Conservation (phyloP, 139 green algal species). For the Penium margaritaceum region DNA sequence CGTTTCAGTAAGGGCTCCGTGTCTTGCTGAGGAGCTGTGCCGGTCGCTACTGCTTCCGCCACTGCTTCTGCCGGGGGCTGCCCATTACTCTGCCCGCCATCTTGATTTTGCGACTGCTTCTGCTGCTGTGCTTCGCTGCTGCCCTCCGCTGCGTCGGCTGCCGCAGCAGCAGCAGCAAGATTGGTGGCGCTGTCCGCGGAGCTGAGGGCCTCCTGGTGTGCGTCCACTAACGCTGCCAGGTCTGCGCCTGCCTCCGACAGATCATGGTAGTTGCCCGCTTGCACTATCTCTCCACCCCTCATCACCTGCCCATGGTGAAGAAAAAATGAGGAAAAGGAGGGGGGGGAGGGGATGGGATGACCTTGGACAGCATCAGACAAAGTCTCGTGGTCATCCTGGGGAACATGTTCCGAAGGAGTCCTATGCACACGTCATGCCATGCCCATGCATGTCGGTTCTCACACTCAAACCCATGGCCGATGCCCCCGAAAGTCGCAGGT, state of each 20-base stretch:
- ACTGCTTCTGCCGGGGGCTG: too few relatives aligned
- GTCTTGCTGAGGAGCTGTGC: too few relatives aligned
- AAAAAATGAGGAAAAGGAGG: background rate
- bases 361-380: too few relatives aligned
- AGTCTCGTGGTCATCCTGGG: too few relatives aligned
- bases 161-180: background rate
- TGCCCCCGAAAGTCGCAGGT: too few relatives aligned
- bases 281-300: slow-evolving; percentile 44
- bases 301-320: slow-evolving; percentile 32
- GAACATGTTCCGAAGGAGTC: too few relatives aligned
- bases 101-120: slow-evolving; percentile 1
- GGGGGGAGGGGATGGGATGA: background rate
- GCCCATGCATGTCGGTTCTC: too few relatives aligned
- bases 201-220: slow-evolving; percentile 36
- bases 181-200: background rate
- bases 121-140: background rate
- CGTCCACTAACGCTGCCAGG: slow-evolving; percentile 57
- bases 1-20: too few relatives aligned
- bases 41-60: background rate
- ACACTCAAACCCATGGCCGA: too few relatives aligned
- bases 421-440: too few relatives aligned
- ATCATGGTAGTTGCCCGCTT: slow-evolving; percentile 59
- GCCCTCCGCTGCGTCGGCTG: background rate
- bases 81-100: too few relatives aligned
- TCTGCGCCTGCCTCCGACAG: slow-evolving; percentile 53